Conservation (phyloP, 768 basidiomycete species). For the Boletellus ananas region DNA sequence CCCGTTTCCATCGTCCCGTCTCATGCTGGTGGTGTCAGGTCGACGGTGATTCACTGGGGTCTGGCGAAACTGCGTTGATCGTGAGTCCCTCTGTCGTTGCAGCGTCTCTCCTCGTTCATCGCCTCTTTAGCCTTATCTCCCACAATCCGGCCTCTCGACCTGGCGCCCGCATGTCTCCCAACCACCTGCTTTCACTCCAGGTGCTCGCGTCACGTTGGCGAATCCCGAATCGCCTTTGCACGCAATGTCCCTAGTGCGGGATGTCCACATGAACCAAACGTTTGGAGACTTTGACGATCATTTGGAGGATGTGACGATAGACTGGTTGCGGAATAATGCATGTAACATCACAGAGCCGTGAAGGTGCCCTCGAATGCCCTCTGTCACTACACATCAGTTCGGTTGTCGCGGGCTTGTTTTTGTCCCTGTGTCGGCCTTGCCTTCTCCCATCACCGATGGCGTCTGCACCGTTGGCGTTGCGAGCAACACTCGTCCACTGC, state of each 20-base stretch:
- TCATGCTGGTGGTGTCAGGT: conserved; percentile 38
- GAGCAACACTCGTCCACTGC: conserved; percentile 58
- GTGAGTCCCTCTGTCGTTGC: conserved; percentile 38
- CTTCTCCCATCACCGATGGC: conserved; percentile 10
- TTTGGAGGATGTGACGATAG: conserved; percentile 62
- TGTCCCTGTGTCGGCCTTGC: background rate
- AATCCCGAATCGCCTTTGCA: conserved; percentile 43
- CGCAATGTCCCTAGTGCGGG: conserved; percentile 48
- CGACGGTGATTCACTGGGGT: conserved; percentile 56
- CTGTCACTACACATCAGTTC: background rate
- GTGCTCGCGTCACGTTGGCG: conserved; percentile 46
- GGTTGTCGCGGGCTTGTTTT: background rate
- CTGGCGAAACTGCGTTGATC: conserved; percentile 50
- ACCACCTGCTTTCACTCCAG: conserved; percentile 41
- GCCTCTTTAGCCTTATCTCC: conserved; percentile 47
- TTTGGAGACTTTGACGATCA: conserved; percentile 85
- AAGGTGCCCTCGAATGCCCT: background rate
- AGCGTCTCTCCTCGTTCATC: conserved; percentile 1
- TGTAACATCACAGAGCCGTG: conserved; percentile 26
- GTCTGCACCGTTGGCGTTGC: conserved; percentile 23
- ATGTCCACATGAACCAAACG: conserved; percentile 47
- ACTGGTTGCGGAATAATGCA: conserved; percentile 43
- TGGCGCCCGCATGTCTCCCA: conserved; percentile 48
- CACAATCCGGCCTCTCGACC: conserved; percentile 33
- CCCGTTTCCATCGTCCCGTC: conserved; percentile 1